Base-by-base conservation (phyloP, 1,284 basidiomycete species). In the Entoloma clypeatum region DNA sequence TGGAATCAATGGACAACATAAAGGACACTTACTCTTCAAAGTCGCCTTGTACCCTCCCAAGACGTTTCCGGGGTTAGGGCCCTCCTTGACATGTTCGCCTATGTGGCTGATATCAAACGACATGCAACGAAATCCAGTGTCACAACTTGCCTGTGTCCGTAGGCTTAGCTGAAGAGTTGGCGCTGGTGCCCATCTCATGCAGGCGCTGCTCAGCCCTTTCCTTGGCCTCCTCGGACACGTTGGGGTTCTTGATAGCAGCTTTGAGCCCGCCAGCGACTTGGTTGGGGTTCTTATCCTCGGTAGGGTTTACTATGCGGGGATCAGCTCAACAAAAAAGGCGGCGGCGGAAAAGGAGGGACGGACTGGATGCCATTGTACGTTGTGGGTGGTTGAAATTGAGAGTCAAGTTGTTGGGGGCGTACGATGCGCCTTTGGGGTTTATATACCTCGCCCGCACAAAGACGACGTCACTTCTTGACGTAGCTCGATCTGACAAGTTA, bases 241-340 rank as follows among this genome's bases (percentile, higher is more conserved):
- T 65, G 11, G 74, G 75, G 53, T 78, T 77, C 45, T 67, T 56
- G 11, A 78, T 63, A 14, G 75, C 63, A n/a, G 75, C 73, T 53
- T 77, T 78, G 52, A 77, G 64, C 32, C 78, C 75, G 0, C 70
- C 73, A 24, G 65, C 68, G 40, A 77, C 71, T 51, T 67, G 69
- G 11, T 57, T 40, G 13, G 61, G 48, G 41, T 71, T 58, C n/a
- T n/a, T n/a, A n/a, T n/a, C n/a, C n/a, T n/a, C n/a, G n/a, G n/a
- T n/a, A n/a, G n/a, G n/a, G n/a, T n/a, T n/a, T n/a, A n/a, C n/a
- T n/a, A n/a, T n/a, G n/a, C n/a, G n/a, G n/a, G n/a, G n/a, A n/a
- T n/a, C n/a, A n/a, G n/a, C n/a, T n/a, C n/a, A n/a, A n/a, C n/a
- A n/a, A n/a, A n/a, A n/a, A n/a, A n/a, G n/a, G n/a, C n/a, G n/a